These are phyloP conservation scores for Coniferiporia sulphurascens DNA, from an alignment of 1,284 basidiomycete species.

Conservation along the genomic window DNA sequence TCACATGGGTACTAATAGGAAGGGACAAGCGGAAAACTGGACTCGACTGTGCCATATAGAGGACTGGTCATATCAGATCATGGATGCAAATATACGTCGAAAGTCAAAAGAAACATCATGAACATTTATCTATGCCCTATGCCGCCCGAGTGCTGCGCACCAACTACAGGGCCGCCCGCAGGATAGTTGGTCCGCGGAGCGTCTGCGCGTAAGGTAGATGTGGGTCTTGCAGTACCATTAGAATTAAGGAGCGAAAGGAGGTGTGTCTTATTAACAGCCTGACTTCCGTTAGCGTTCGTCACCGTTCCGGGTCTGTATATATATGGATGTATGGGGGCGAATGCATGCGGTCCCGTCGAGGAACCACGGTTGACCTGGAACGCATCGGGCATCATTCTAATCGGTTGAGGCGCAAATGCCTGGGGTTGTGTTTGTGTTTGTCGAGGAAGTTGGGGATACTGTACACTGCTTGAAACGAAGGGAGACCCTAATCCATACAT, in stretches of 20 bases:
- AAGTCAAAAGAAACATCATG: slow-evolving; percentile 2
- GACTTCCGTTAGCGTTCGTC: slow-evolving; percentile 22
- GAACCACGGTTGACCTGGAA: slow-evolving; percentile 6
- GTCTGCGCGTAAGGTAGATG: slow-evolving; percentile 12
- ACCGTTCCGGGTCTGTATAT: slow-evolving; percentile 20
- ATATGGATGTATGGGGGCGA: background rate
- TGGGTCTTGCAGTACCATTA: slow-evolving; percentile 20
- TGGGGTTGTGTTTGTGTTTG: background rate
- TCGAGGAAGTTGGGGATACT: background rate
- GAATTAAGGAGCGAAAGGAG: slow-evolving; percentile 34
- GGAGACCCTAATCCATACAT: background rate
- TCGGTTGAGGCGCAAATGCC: background rate
- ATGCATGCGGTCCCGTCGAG: slow-evolving; percentile 3
- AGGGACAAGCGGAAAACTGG: background rate
- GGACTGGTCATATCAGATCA: slow-evolving; percentile 1
- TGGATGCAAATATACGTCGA: background rate
- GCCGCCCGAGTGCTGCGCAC: background rate
- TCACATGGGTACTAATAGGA: background rate
- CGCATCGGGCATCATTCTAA: slow-evolving; percentile 8
- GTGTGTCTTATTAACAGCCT: slow-evolving; percentile 27
- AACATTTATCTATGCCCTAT: slow-evolving; percentile 5
- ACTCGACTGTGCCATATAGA: background rate
- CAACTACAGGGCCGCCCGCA: slow-evolving; percentile 5
- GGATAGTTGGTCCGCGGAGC: slow-evolving; percentile 11
- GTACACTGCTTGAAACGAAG: background rate